phyloP scores from a whole-genome alignment of 176 grass and related monocot species.

The Paspalum notatum region DNA sequence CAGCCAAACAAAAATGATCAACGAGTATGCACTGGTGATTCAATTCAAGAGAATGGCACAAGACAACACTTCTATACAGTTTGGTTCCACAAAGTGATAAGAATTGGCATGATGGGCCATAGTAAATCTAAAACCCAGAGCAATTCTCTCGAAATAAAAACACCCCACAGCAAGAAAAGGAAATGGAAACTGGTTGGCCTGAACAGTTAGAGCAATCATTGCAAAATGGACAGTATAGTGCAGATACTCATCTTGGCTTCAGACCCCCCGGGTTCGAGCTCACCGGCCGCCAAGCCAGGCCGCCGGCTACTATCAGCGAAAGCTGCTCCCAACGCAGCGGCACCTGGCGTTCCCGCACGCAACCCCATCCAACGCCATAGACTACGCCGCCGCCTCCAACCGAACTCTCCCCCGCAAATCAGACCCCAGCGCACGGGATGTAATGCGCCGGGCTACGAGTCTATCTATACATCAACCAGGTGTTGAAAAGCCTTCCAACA shows the following conservation, averaged over 20 bases:
- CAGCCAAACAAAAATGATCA: neutral
- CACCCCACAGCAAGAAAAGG: neutral
- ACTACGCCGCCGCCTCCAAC: neutral
- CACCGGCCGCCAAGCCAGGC: neutral
- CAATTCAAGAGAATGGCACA: neutral
- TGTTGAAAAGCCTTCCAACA: too few relatives aligned
- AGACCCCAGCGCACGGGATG: neutral
- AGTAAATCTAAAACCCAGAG: neutral
- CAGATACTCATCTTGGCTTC: neutral
- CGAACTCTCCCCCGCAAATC: conserved; percentile 5
- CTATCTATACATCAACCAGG: too few relatives aligned
- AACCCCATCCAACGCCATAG: neutral
- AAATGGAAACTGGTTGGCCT: neutral
- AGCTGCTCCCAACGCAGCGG: neutral
- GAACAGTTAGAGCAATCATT: neutral
- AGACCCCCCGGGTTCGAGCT: neutral
- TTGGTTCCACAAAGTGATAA: neutral
- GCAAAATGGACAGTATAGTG: neutral
- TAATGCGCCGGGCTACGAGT: neutral
- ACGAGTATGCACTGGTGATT: neutral
- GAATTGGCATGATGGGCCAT: neutral
- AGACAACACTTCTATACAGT: neutral
- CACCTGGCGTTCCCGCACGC: neutral
- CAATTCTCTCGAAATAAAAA: neutral
- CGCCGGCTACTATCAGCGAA: neutral